Base-by-base conservation (phyloP, 768 basidiomycete species). In the Leccinellum albellum region DNA sequence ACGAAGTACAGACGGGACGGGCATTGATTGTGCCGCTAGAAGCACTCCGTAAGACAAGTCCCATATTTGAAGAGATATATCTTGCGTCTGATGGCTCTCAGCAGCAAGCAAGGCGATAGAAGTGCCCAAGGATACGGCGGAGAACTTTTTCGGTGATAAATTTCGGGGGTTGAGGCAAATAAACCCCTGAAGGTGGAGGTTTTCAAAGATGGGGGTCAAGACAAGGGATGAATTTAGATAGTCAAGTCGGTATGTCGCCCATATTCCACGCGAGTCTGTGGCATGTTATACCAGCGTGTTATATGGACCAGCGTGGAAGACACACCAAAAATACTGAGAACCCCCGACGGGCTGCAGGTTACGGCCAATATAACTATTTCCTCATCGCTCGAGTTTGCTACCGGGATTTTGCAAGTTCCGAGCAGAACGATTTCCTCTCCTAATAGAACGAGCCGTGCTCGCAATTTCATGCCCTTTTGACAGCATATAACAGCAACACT, bases 1-100 rank as follows among this genome's bases (percentile, higher is more conserved):
- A 50, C 67, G 55, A 15, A 82, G 56, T 21, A 76, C 65, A 1
- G 79, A 71, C 0, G 87, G 84, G 14, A 83, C 66, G 1, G 84
- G 68, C 42, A 87, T 70, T 8, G 71, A 66, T 37, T 84, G 78
- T 6, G 78, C 76, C 2, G 84, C 74, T n/a, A 89, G 75, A 23
- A 88, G 71, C 32, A 87, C 81, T 17, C 82, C 82, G 60, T 85
- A 89, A 57, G 83, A 83, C 21, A 88, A 72, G 60, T 89, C 87
- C 86, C 87, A 88, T 28, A 88, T 67, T 17, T 85, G 80, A 28
- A 88, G 68, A 15, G 74, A 72, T 51, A 88, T 74, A 56, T 82
- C 81, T 7, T 74, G 61, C 3, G 67, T 53, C 17, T 51, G 53
- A 15, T 61, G 57, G 29, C 76, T 74, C 48, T 75, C 45, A 26